Evolutionary conservation across 495 filamentous ascomycete genomes (phyloP), one percentile per base, ranked within the genome.

Genomic region (Aspergillus diversus): DNA sequence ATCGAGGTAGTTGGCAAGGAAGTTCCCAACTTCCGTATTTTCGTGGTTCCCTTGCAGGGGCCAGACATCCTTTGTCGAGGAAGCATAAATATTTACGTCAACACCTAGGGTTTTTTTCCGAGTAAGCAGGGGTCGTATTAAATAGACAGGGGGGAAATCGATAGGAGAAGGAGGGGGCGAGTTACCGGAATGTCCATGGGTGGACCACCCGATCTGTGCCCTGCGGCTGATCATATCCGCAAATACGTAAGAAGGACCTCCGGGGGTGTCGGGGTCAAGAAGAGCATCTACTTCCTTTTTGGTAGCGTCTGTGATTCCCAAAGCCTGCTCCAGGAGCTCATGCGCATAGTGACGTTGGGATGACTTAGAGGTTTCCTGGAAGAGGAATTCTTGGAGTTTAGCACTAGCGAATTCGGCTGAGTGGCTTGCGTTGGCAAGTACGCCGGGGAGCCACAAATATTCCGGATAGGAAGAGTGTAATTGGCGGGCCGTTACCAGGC

Each of bases 21-120:
- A 98, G 34, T 81, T 74, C 13, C 95, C 95, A 5, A 99, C 81
- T 12, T 98, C 91, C 5, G 90, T 99, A 71, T 99, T 99, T 80
- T 99, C 95, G 61, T 94, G 87, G 72, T 97, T 97, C 5, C 95
- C 95, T 2, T 82, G 69, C 16, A 98, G 66, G 1, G 77, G 75
- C 71, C 74, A 77, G 33, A 78, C 80, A 55, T 77, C 69, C 63
- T 76, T 74, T 7, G 75, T 64, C 33, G 76, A 74, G 0, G 88
- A 90, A 60, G 89, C 87, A 72, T 96, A 97, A 66, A 96, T 90
- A 72, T 97, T 96, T 55, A 97, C 93, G 72, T 97, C 93, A 12
- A 92, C 92, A 46, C 84, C 72, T 88, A 34, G 13, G 56, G 17
- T 27, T 35, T 13, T 62, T 31, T 27, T 27, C n/a, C n/a, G 21